Conservation (phyloP, 2,329 filamentous ascomycete species). For the Colletotrichum siamense region DNA sequence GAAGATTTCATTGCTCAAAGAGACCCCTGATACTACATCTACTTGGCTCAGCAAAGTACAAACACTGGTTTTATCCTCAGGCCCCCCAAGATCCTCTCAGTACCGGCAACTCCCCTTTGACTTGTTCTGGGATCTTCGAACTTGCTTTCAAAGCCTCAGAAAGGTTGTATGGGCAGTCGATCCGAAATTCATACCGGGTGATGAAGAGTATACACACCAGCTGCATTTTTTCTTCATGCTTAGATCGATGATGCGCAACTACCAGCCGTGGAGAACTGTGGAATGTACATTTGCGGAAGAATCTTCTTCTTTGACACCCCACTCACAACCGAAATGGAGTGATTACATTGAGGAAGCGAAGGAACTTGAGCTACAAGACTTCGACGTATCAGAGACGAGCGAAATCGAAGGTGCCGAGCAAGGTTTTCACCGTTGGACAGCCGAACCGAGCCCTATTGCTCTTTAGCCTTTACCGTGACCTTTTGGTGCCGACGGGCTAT, state of each 20-base stretch:
- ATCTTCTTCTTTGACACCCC: not conserved
- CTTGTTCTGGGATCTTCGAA: not conserved
- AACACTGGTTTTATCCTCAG: not conserved
- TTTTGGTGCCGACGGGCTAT: not conserved
- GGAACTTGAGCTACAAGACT: not conserved
- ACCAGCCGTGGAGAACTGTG: not conserved
- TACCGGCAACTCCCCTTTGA: not conserved
- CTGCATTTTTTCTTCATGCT: not conserved
- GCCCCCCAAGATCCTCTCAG: not conserved
- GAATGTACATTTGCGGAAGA: not conserved
- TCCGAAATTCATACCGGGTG: accelerated
- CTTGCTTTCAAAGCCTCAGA: not conserved
- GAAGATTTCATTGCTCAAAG: not conserved
- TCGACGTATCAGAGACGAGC: not conserved
- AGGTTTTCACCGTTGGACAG: not conserved
- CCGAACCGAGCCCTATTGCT: not conserved
- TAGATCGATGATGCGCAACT: not conserved
- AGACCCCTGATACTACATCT: not conserved
- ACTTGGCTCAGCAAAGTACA: not conserved
- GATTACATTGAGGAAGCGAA: not conserved
- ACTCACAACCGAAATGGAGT: not conserved
- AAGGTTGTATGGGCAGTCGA: not conserved
- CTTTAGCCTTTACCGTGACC: not conserved
- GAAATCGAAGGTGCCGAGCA: not conserved
- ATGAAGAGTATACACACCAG: not conserved